Conservation (phyloP, 2,329 filamentous ascomycete genomes). For the Botrytis paeoniae region DNA sequence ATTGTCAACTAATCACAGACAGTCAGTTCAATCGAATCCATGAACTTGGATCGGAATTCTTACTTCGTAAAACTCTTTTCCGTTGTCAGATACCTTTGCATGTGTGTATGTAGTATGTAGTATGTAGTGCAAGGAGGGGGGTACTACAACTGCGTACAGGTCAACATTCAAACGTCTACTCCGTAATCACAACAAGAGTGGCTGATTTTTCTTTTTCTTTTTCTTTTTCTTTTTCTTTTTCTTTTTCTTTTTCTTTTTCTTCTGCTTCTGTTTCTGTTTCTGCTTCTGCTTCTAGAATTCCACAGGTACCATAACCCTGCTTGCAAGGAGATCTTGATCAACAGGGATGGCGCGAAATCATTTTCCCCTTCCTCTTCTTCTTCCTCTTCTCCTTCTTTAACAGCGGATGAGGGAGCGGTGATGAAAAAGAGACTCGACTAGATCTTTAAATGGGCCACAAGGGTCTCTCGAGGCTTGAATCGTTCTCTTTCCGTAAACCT, state of each 20-base stretch:
- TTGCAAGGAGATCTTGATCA: background rate
- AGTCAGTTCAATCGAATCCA: background rate
- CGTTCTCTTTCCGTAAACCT: background rate
- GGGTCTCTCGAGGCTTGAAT: background rate
- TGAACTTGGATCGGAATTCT: background rate
- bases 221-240: background rate
- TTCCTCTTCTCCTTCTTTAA: background rate
- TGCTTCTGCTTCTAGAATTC: background rate
- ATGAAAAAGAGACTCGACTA: constrained; percentile 3
- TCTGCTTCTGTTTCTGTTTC: background rate
- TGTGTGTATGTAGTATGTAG: background rate
- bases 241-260: no score
- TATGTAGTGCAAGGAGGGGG: background rate
- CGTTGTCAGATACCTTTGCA: background rate
- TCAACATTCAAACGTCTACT: background rate
- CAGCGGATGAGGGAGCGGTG: background rate
- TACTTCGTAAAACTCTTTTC: background rate
- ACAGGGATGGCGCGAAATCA: background rate
- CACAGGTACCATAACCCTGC: background rate
- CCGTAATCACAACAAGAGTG: background rate
- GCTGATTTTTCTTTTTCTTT: background rate
- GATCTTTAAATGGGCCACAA: background rate
- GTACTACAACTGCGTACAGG: background rate
- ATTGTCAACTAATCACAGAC: background rate
- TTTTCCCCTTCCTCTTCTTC: background rate